Evolutionary conservation across 2,329 filamentous ascomycete genomes (phyloP), one percentile per base, ranked within the genome.

Genomic region (Coniochaeta sp.): DNA sequence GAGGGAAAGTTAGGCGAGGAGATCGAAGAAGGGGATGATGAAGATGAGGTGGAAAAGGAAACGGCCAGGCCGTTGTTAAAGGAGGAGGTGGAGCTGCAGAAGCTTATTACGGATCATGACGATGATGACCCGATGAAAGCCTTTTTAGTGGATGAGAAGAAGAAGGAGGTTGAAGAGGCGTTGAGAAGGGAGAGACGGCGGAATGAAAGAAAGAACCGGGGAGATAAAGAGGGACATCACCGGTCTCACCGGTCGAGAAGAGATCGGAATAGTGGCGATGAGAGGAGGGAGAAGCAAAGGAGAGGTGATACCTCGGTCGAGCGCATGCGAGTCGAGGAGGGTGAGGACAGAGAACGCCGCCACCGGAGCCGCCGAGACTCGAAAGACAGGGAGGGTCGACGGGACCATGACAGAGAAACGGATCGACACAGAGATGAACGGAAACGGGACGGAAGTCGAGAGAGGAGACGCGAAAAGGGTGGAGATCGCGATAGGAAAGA

Each of bases 121-220:
- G 93, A 97, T 26, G 93, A 98, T 62, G 95, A 99, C 72, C 95
- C 95, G 0, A 99, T 99, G 95, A 97, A 96, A 75, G 86, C 85
- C 40, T 97, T 90, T 68, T 72, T 98, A 64, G 86, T 97, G 58
- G 85, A 93, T 64, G 89, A 96, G 75, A 97, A 98, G 81, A 92
- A 90, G 74, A 91, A 91, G 71, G 91, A 96, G 71, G 84, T 96
- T 14, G 86, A 89, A 59, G 82, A 84, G 61, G 93, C 91, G 3
- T 74, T 89, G 66, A 79, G 80, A 64, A 81, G 75, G 66, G 71
- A 81, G 58, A 79, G 80, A 54, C 81, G 74, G 69, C 75, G 69
- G 66, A 77, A 79, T 60, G 77, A 81, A 16, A 81, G 77, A 67
- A 80, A 75, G 65, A 75, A 79, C 61, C 72, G 74, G 59, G 81